A percentile compares a stretch with the other conserved stretches of the same genome.
Conservation (phyloP, 306 rosid genomes). For the Albizia julibrissin region DNA sequence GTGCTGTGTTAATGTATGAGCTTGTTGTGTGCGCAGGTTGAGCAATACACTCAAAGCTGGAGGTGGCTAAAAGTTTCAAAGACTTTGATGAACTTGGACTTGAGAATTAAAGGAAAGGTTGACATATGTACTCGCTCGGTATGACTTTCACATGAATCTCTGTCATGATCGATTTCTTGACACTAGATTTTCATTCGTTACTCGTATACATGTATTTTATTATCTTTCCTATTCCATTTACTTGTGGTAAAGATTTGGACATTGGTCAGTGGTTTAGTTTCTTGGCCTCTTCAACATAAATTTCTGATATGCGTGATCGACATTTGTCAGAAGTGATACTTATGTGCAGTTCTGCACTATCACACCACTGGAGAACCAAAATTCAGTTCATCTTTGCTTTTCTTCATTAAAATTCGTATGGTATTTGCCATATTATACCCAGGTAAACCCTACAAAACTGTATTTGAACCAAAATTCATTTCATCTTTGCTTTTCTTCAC, state of each 20-base stretch:
- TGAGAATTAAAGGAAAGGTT: constrained; percentile 26
- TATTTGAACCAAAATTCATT: no score
- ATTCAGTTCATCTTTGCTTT: not conserved
- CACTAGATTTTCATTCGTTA: constrained; percentile 26
- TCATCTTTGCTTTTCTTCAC: no score
- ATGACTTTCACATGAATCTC: constrained; percentile 20
- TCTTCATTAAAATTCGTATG: not conserved
- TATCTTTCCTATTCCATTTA: constrained; percentile 8
- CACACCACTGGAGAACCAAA: not conserved
- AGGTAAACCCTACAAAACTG: not conserved
- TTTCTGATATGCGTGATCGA: not conserved
- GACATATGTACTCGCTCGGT: constrained; percentile 33
- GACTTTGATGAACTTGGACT: constrained; percentile 21
- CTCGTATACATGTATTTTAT: constrained; percentile 1
- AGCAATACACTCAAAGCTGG: constrained; percentile 76
- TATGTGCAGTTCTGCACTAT: not conserved
- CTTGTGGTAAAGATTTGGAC: not conserved
- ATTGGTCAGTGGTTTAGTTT: not conserved
- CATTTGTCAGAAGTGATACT: not conserved
- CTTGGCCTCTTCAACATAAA: not conserved
- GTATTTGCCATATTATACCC: not conserved
- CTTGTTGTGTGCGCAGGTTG: constrained; percentile 56
- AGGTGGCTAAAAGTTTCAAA: constrained; percentile 50
- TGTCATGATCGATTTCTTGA: constrained; percentile 25
- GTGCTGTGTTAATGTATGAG: constrained; percentile 5